Evolutionary conservation across 1,139 yeast species (phyloP).

Genomic region (Scheffersomyces lignicola): DNA sequence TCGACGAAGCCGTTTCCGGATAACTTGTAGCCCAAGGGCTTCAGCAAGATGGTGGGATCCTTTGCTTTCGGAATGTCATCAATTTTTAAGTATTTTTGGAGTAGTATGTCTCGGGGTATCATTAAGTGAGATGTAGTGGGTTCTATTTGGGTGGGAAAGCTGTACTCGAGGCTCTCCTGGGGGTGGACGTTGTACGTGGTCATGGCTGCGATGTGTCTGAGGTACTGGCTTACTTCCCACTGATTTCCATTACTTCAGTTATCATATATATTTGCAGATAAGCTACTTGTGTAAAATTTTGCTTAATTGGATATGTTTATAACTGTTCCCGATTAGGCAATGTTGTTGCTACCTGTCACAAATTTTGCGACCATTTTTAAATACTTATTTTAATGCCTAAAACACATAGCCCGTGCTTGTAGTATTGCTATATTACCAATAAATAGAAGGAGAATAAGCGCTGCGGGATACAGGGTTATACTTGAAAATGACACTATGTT

Average conservation of each 20-base stretch:
- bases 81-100: constrained; percentile 25
- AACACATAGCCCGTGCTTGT: no score
- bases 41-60: constrained; percentile 10
- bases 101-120: constrained; percentile 20
- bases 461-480: no score
- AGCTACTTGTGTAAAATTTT: not conserved
- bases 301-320: constrained; percentile 9
- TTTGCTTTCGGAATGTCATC: constrained; percentile 15
- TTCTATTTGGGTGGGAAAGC: constrained; percentile 20
- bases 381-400: no score
- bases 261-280: not conserved
- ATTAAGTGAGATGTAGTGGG: constrained; percentile 11
- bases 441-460: no score
- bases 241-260: no score
- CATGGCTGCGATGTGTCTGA: no score
- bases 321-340: constrained; percentile 7
- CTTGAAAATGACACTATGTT: no score
- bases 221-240: no score
- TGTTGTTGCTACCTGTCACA: no score
- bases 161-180: constrained; percentile 19
- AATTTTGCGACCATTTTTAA: no score
- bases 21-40: constrained; percentile 15
- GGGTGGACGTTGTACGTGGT: constrained; percentile 13
- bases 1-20: constrained; percentile 16
- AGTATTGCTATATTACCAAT: no score